phyloP scores from a whole-genome alignment of 345 rosid species.

The Camelina sativa region DNA sequence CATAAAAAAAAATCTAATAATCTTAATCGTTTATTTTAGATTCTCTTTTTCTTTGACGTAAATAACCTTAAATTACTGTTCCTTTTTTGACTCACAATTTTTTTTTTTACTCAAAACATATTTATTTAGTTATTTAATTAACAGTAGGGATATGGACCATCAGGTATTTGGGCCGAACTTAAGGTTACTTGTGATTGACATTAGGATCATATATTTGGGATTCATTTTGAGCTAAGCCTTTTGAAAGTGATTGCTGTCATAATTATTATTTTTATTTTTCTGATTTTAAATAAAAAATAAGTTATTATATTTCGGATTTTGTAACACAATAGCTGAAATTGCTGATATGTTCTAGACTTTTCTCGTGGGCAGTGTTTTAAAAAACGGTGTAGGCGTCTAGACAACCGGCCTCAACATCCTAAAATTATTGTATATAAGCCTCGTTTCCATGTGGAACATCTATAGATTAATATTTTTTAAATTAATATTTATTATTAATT shows the following conservation, averaged over 20 bases:
- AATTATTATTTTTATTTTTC: not conserved
- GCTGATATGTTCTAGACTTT: too few relatives aligned
- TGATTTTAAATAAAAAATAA: not conserved
- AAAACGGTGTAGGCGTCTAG: too few relatives aligned
- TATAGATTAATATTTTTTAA: too few relatives aligned
- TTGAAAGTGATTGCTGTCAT: conserved; percentile 23
- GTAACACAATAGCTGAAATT: not conserved
- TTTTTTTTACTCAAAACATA: not conserved
- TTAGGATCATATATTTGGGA: conserved; percentile 9
- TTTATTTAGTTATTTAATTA: too few relatives aligned
- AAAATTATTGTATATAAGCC: too few relatives aligned
- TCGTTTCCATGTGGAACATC: too few relatives aligned
- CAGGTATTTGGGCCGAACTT: conserved; percentile 28
- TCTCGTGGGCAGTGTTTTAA: too few relatives aligned
- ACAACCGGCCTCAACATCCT: too few relatives aligned
- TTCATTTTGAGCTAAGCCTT: conserved; percentile 8
- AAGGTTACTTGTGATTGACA: conserved; percentile 33
- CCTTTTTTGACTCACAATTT: not conserved
- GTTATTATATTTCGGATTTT: not conserved
- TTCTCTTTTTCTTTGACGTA: not conserved
- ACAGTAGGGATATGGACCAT: conserved; percentile 4
- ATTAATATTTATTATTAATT: too few relatives aligned
- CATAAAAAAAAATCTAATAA: not conserved
- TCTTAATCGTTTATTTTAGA: not conserved
- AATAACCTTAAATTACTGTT: not conserved